phyloP scores from a whole-genome alignment of 768 basidiomycete species.

The Collybia nuda region DNA sequence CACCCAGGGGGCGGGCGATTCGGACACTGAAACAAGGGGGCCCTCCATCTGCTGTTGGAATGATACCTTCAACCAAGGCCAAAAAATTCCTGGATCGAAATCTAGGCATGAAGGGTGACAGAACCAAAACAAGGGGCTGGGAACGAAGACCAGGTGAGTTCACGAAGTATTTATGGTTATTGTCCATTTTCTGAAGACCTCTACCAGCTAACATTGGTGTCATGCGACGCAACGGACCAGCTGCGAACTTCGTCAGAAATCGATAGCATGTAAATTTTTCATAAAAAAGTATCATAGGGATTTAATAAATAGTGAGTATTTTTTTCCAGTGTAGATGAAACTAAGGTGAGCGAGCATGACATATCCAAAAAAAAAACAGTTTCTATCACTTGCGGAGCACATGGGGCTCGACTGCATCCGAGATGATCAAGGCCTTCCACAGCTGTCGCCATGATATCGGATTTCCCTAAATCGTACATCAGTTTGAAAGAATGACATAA shows the following conservation, averaged over 20 bases:
- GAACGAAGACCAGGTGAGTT: conserved; percentile 56
- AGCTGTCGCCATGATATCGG: conserved; percentile 78
- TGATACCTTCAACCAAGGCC: conserved; percentile 47
- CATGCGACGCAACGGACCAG: conserved; percentile 52
- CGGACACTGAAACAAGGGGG: conserved; percentile 36
- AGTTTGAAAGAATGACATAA: neutral
- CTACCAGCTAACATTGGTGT: conserved; percentile 54
- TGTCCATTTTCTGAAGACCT: neutral
- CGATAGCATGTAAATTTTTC: conserved; percentile 11
- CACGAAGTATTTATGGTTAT: neutral
- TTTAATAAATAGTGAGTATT: neutral
- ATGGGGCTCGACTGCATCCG: conserved; percentile 53
- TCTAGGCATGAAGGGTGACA: conserved; percentile 44
- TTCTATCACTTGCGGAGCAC: conserved; percentile 35
- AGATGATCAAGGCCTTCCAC: conserved; percentile 64
- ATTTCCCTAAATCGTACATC: conserved; percentile 49
- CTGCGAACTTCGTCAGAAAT: conserved; percentile 50
- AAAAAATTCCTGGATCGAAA: conserved; percentile 52
- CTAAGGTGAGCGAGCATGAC: too few relatives aligned
- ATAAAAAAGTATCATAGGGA: neutral
- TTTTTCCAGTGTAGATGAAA: too few relatives aligned
- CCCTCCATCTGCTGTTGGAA: conserved; percentile 35
- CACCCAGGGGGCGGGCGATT: conserved; percentile 49
- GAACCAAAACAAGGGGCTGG: conserved; percentile 48
- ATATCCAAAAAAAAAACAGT: too few relatives aligned